Percentiles rank a stretch among this genome's conserved stretches.
These are phyloP conservation scores for Smittium culicis DNA, from an alignment of 371 early-diverging fungal genomes.

Conservation along the genomic window DNA sequence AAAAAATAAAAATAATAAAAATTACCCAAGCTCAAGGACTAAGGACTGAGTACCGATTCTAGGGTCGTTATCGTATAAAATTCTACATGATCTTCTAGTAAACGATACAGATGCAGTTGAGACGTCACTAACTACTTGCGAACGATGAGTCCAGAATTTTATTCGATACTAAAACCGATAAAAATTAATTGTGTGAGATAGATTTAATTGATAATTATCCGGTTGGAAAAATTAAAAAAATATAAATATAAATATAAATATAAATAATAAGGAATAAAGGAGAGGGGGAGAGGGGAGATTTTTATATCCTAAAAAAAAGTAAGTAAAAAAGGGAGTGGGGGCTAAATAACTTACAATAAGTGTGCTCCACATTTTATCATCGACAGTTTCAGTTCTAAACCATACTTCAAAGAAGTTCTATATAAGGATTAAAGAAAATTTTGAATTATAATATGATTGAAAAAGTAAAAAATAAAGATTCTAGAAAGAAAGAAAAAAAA, in stretches of 20 bases:
- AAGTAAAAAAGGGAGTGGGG: background rate
- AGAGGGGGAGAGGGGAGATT: background rate
- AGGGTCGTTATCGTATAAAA: conserved; percentile 9
- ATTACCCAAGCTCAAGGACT: conserved; percentile 9
- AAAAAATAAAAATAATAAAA: background rate
- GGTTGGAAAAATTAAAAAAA: too few relatives aligned
- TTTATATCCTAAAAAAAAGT: background rate
- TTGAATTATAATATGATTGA: too few relatives aligned
- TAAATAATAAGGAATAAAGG: too few relatives aligned
- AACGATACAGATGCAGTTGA: conserved; percentile 4
- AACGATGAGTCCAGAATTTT: conserved; percentile 10
- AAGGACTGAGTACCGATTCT: conserved; percentile 4
- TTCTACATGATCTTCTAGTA: conserved; percentile 5
- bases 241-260: too few relatives aligned
- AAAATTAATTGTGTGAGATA: background rate
- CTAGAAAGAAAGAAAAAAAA: too few relatives aligned
- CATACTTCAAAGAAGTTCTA: conserved; percentile 12
- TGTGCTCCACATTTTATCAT: conserved; percentile 8
- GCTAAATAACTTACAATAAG: background rate
- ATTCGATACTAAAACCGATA: background rate
- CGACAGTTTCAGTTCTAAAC: conserved; percentile 13
- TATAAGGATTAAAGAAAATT: background rate
- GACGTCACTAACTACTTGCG: conserved; percentile 7
- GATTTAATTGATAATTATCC: too few relatives aligned
- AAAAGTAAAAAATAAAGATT: too few relatives aligned